These are phyloP conservation scores for Penicillium herquei DNA, from an alignment of 495 filamentous ascomycete species.

Conservation along the genomic window DNA sequence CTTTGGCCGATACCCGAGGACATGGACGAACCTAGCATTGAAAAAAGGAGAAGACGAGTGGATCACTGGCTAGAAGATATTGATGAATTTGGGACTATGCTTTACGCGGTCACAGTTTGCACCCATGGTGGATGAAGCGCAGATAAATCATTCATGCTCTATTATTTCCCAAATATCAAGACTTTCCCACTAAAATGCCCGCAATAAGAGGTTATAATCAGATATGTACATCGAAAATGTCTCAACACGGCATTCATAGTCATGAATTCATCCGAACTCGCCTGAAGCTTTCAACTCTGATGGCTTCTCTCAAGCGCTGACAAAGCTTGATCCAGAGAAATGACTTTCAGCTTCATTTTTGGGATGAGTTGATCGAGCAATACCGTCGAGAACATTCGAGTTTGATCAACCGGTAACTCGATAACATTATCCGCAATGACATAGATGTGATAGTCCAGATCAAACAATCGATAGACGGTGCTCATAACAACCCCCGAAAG, in stretches of 20 bases:
- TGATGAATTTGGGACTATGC: constrained; percentile 50
- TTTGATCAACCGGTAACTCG: constrained; percentile 36
- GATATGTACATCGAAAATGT: too few relatives aligned
- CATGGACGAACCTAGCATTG: constrained; percentile 22
- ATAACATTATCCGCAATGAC: constrained; percentile 44
- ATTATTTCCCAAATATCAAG: too few relatives aligned
- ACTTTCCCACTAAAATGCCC: too few relatives aligned
- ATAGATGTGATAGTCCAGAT: constrained; percentile 43
- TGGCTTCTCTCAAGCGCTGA: neutral
- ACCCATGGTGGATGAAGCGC: constrained; percentile 34
- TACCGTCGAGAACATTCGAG: constrained; percentile 16
- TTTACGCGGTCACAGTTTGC: constrained; percentile 44
- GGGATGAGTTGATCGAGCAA: constrained; percentile 29
- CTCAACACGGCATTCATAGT: too few relatives aligned
- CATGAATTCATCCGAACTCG: too few relatives aligned
- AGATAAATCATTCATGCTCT: neutral
- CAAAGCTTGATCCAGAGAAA: constrained; percentile 24
- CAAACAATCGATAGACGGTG: constrained; percentile 44
- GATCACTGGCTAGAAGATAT: constrained; percentile 44
- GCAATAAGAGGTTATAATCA: too few relatives aligned
- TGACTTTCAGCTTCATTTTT: constrained; percentile 27
- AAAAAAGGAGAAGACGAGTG: constrained; percentile 30
- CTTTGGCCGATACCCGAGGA: constrained; percentile 39
- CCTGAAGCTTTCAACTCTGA: too few relatives aligned
- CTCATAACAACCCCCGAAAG: constrained; percentile 43